These are phyloP conservation scores for Fusarium nurragi DNA, from an alignment of 2,329 filamentous ascomycete species.

Conservation along the genomic window DNA sequence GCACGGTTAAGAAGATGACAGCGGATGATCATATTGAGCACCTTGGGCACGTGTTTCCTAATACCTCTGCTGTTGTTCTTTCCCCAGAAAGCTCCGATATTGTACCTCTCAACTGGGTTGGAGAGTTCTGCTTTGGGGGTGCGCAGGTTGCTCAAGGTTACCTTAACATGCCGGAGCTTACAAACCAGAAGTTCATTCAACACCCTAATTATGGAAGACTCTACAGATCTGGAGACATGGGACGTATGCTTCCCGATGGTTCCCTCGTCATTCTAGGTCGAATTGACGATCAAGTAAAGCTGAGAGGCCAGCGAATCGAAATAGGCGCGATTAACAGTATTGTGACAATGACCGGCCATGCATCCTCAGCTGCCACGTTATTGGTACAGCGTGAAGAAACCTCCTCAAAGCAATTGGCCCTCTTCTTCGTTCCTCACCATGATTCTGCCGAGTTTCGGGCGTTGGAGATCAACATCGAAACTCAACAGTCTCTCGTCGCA, in stretches of 20 bases:
- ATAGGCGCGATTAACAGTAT: conserved; percentile 76
- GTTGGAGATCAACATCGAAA: conserved; percentile 50
- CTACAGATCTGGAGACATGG: conserved; percentile 85
- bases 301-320: conserved; percentile 83
- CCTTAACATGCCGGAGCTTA: conserved; percentile 71
- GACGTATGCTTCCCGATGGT: conserved; percentile 79
- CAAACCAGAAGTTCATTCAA: conserved; percentile 71
- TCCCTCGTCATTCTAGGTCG: conserved; percentile 78
- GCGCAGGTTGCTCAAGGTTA: conserved; percentile 83
- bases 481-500: conserved; percentile 61
- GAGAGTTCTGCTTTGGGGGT: conserved; percentile 88
- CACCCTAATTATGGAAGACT: conserved; percentile 76
- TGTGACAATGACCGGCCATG: conserved; percentile 61
- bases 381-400: conserved; percentile 57
- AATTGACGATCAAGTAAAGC: conserved; percentile 82
- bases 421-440: conserved; percentile 70
- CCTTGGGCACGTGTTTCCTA: conserved; percentile 77
- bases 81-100: conserved; percentile 56
- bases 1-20: conserved; percentile 74
- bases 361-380: conserved; percentile 72
- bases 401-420: conserved; percentile 65
- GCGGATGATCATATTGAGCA: conserved; percentile 71
- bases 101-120: conserved; percentile 76
- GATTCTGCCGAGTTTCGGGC: conserved; percentile 46
- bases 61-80: conserved; percentile 79